A percentile compares a stretch with the other conserved stretches of the same genome.
Conservation (phyloP, 2,329 filamentous ascomycete species). For the Verticillium isaacii region DNA sequence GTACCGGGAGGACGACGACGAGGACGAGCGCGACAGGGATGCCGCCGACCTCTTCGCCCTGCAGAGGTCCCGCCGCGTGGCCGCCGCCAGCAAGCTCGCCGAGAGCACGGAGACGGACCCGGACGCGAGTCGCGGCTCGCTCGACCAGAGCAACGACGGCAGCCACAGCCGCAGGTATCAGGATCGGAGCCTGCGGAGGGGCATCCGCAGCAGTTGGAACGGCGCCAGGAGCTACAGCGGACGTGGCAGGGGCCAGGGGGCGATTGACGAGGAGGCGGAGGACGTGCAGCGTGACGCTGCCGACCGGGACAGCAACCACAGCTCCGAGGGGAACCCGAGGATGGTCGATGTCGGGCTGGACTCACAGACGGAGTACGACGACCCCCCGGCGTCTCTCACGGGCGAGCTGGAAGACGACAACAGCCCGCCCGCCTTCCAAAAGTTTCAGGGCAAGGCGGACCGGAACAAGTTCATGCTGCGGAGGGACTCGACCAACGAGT, state of each 20-base stretch:
- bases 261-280: constrained; percentile 35
- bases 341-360: constrained; percentile 88
- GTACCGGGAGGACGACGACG: constrained; percentile 89
- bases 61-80: constrained; percentile 82
- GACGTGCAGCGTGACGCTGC: constrained; percentile 32
- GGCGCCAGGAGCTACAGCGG: constrained; percentile 40
- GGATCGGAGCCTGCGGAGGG: constrained; percentile 41
- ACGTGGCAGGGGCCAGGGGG: constrained; percentile 17
- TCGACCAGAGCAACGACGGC: constrained; percentile 48
- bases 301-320: constrained; percentile 21
- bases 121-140: constrained; percentile 53
- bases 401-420: constrained; percentile 35
- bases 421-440: constrained; percentile 58
- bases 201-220: constrained; percentile 63
- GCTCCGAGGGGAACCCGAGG: constrained; percentile 46
- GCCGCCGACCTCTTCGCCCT: constrained; percentile 92
- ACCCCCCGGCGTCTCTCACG: constrained; percentile 56
- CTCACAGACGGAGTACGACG: constrained; percentile 54
- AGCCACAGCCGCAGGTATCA: constrained; percentile 32
- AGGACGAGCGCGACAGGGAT: constrained; percentile 83
- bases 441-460: constrained; percentile 41
- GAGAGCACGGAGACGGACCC: constrained; percentile 83
- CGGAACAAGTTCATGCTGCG: constrained; percentile 33
- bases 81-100: constrained; percentile 76
- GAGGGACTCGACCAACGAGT: constrained; percentile 38